phyloP scores from a whole-genome alignment of 208 protist genomes.

The Acanthamoeba culbertsoni region DNA sequence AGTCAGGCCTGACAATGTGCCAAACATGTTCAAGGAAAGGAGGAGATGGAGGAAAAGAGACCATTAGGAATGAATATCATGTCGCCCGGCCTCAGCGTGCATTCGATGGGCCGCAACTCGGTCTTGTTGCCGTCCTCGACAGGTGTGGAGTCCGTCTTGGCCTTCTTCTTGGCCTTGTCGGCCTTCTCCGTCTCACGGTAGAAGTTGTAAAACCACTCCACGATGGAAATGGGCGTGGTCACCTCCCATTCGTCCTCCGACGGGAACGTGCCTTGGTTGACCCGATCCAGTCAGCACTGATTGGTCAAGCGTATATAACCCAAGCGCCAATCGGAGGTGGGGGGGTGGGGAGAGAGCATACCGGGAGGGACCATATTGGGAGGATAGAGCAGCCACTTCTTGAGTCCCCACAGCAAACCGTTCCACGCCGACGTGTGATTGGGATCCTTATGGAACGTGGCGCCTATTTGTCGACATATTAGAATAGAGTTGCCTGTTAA shows the following conservation, averaged over 20 bases:
- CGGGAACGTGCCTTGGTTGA: not conserved
- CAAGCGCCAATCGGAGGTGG: too few species aligned
- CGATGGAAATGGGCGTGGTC: slow-evolving; percentile 56
- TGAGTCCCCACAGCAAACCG: slow-evolving; percentile 60
- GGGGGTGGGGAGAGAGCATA: not conserved
- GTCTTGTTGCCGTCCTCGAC: not conserved
- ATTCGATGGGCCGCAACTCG: not conserved
- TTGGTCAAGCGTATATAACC: not conserved
- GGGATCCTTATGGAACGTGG: slow-evolving; percentile 71
- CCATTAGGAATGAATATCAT: slow-evolving; percentile 21
- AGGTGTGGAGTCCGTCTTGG: not conserved
- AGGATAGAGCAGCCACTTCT: slow-evolving; percentile 74
- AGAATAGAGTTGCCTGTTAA: not conserved
- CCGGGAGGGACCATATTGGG: slow-evolving; percentile 61
- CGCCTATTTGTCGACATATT: not conserved
- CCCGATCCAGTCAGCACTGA: too few species aligned
- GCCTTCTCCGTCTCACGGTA: slow-evolving; percentile 50
- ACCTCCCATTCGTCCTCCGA: slow-evolving; percentile 21
- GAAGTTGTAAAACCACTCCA: slow-evolving; percentile 73
- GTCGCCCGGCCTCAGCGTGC: not conserved
- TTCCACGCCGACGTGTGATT: slow-evolving; percentile 72
- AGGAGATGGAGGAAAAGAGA: not conserved
- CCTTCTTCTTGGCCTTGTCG: slow-evolving; percentile 14
- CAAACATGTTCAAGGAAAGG: not conserved
- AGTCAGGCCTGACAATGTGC: too few species aligned